Percentiles rank a stretch among this genome's conserved stretches.
phyloP scores from a whole-genome alignment of 2,329 filamentous ascomycete genomes.

The Nothomitra cinnamomea region DNA sequence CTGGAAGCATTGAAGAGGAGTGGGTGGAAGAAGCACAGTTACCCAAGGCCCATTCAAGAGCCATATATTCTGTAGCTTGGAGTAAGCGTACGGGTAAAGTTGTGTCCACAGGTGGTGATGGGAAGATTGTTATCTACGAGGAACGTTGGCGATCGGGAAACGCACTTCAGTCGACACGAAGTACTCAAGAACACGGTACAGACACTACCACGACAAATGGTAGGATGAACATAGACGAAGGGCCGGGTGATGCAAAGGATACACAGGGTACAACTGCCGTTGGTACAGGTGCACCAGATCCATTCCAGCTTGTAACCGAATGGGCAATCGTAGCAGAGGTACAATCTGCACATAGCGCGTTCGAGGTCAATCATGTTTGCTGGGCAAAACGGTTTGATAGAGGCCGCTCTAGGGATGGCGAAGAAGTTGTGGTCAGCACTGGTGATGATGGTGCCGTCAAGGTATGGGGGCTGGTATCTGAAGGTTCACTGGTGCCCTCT shows the following conservation, averaged over 20 bases:
- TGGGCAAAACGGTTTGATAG: conserved; percentile 72
- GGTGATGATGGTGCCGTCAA: conserved; percentile 83
- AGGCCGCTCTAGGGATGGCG: conserved; percentile 25
- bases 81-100: conserved; percentile 59
- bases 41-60: conserved; percentile 57
- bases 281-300: conserved; percentile 6
- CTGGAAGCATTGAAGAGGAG: conserved; percentile 52
- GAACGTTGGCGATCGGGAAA: conserved; percentile 32
- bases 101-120: conserved; percentile 81
- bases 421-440: conserved; percentile 80
- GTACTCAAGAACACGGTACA: conserved; percentile 2
- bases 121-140: conserved; percentile 60
- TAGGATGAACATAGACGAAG: conserved; percentile 9
- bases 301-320: conserved; percentile 10
- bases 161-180: conserved; percentile 4
- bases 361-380: conserved; percentile 80
- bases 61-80: conserved; percentile 77
- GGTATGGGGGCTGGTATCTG: conserved; percentile 43
- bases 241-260: conserved; percentile 14
- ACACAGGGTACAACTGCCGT: not conserved
- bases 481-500: no score
- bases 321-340: conserved; percentile 60
- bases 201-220: conserved; percentile 13
- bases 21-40: conserved; percentile 69
- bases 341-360: conserved; percentile 69